phyloP scores from a whole-genome alignment of 768 basidiomycete genomes.

The Lactarius tabidus region DNA sequence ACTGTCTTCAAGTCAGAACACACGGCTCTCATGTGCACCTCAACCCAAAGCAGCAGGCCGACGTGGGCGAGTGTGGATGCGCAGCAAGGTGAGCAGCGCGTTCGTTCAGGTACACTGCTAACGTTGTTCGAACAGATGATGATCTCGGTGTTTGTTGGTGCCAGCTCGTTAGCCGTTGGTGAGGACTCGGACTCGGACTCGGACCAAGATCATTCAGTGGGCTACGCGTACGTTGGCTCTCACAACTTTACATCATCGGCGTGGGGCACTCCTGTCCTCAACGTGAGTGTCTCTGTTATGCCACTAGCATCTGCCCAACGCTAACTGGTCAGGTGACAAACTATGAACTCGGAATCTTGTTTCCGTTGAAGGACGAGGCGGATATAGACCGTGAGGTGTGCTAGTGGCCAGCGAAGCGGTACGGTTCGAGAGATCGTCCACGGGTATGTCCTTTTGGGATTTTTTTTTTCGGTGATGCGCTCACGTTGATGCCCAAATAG shows the following conservation, averaged over 20 bases:
- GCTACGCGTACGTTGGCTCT: slow-evolving; percentile 85
- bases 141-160: slow-evolving; percentile 11
- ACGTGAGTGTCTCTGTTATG: slow-evolving; percentile 46
- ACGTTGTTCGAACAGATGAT: slow-evolving; percentile 17
- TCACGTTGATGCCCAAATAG: slow-evolving; percentile 17
- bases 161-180: not conserved
- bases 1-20: slow-evolving; percentile 57
- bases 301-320: not conserved
- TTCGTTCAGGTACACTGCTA: not conserved
- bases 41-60: slow-evolving; percentile 46
- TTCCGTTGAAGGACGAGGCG: slow-evolving; percentile 58
- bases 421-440: slow-evolving; percentile 59
- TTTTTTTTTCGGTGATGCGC: not conserved
- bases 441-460: slow-evolving; percentile 58
- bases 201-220: slow-evolving; percentile 38
- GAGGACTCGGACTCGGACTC: slow-evolving; percentile 5
- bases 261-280: slow-evolving; percentile 79
- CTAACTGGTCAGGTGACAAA: slow-evolving; percentile 57
- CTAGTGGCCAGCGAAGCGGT: slow-evolving; percentile 77
- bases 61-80: slow-evolving; percentile 82
- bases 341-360: slow-evolving; percentile 81
- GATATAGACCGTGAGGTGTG: slow-evolving; percentile 61
- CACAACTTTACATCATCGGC: slow-evolving; percentile 91
- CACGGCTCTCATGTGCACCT: slow-evolving; percentile 64
- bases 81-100: slow-evolving; percentile 66